Conservation (phyloP, 345 rosid species). For the Boechera stricta region DNA sequence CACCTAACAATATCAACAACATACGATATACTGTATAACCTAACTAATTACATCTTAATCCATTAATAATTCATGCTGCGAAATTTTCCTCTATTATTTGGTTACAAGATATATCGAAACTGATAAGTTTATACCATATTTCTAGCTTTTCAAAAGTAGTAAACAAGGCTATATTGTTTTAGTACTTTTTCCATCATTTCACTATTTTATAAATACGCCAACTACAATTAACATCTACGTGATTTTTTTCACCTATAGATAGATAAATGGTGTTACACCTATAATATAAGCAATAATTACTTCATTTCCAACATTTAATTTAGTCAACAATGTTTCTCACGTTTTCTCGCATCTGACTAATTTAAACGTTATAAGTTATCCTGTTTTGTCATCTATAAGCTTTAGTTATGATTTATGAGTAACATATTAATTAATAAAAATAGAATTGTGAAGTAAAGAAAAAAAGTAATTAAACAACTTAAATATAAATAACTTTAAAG, state of each 20-base stretch:
- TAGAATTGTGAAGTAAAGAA: not conserved
- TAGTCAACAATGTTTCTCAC: constrained; percentile 11
- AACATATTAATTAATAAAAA: not conserved
- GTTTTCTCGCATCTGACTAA: constrained; percentile 6
- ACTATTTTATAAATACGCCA: constrained; percentile 5
- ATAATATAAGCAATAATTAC: not conserved
- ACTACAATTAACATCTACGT: not conserved
- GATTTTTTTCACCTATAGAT: not conserved
- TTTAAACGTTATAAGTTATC: not conserved
- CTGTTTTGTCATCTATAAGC: not conserved
- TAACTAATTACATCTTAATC: not conserved
- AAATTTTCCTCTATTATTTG: not conserved
- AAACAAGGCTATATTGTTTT: not conserved
- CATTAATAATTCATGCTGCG: too few relatives aligned
- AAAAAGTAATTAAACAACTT: not conserved
- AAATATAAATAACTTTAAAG: not conserved
- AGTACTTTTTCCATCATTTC: not conserved
- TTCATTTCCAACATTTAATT: not conserved
- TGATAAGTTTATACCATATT: not conserved
- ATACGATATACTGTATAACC: not conserved
- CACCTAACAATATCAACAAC: constrained; percentile 48
- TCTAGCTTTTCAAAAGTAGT: not conserved
- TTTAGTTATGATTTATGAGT: not conserved
- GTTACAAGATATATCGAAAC: not conserved
- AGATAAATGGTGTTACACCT: not conserved